Percentiles rank a stretch among this genome's conserved stretches.
Evolutionary conservation across 1,284 basidiomycete genomes (phyloP).

Genomic region (Apiotrichum gracile): DNA sequence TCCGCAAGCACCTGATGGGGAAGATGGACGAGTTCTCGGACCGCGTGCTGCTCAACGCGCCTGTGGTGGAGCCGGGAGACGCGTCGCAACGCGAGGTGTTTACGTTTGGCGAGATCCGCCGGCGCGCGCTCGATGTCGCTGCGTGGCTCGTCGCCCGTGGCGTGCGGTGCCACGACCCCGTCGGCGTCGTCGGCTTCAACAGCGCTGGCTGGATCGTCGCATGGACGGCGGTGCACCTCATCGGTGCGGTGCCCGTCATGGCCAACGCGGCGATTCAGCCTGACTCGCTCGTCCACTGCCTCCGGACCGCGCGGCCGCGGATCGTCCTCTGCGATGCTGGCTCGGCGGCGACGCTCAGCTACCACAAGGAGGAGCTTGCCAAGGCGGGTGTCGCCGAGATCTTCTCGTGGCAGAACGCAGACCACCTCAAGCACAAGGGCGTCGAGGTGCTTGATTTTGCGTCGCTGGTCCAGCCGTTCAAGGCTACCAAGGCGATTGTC

Average conservation of each 20-base stretch:
- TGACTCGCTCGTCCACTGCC: constrained; percentile 21
- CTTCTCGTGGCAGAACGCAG: constrained; percentile 7
- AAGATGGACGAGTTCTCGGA: constrained; percentile 19
- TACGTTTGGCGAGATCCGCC: constrained; percentile 26
- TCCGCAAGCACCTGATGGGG: constrained; percentile 29
- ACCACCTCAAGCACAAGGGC: constrained; percentile 5
- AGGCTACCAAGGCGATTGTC: not conserved
- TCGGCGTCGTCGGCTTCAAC: constrained; percentile 39
- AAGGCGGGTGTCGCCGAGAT: not conserved
- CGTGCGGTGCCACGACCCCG: constrained; percentile 22
- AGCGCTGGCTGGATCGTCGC: constrained; percentile 25
- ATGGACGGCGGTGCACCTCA: constrained; percentile 33
- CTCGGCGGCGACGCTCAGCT: not conserved
- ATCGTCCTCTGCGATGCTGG: constrained; percentile 34
- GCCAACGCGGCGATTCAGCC: constrained; percentile 31
- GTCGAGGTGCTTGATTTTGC: constrained; percentile 4
- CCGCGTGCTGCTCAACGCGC: constrained; percentile 32
- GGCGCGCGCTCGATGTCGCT: constrained; percentile 21
- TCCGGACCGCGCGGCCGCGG: constrained; percentile 24
- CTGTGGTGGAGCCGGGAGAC: constrained; percentile 6
- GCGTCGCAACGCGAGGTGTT: constrained; percentile 13
- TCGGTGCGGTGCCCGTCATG: constrained; percentile 37
- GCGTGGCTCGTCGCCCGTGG: constrained; percentile 32
- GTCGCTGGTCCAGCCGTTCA: not conserved
- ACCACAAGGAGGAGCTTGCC: not conserved